phyloP scores from a whole-genome alignment of 2,329 filamentous ascomycete species.

The Aspergillus tanneri region DNA sequence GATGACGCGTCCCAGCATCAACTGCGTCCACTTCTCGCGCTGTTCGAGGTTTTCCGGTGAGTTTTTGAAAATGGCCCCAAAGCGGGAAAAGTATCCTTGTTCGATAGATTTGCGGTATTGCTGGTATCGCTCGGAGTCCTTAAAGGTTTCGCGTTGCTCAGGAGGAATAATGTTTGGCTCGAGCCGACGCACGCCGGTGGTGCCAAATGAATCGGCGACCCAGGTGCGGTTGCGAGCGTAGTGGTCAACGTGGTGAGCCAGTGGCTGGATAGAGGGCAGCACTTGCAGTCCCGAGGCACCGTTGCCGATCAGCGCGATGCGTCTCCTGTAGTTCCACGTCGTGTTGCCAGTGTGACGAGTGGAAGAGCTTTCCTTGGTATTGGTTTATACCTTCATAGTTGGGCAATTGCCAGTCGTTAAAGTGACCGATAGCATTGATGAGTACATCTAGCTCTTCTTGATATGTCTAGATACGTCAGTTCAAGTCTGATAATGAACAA shows the following conservation, averaged over 20 bases:
- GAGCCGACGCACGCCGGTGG: too few relatives aligned
- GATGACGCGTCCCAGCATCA: slow-evolving; percentile 2
- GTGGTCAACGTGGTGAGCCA: slow-evolving; percentile 42
- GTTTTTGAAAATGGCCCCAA: slow-evolving; percentile 1
- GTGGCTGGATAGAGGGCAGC: slow-evolving; percentile 38
- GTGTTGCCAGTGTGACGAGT: slow-evolving; percentile 44
- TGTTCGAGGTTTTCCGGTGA: background rate
- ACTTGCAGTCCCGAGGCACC: slow-evolving; percentile 45
- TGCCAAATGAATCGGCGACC: slow-evolving; percentile 32
- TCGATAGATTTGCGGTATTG: too few relatives aligned
- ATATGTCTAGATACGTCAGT: slow-evolving; percentile 17
- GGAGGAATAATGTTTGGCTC: too few relatives aligned
- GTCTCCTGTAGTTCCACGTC: slow-evolving; percentile 21
- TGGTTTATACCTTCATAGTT: slow-evolving; percentile 47
- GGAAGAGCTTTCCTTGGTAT: slow-evolving; percentile 49
- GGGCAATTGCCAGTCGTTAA: slow-evolving; percentile 48
- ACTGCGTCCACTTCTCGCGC: background rate
- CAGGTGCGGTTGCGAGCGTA: slow-evolving; percentile 36
- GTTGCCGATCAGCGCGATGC: slow-evolving; percentile 39
- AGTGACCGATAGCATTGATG: slow-evolving; percentile 37
- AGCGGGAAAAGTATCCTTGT: too few relatives aligned
- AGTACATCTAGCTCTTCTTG: slow-evolving; percentile 18
- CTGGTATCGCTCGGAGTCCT: too few relatives aligned
- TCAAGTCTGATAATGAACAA: too few relatives aligned
- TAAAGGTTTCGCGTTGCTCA: slow-evolving; percentile 25